phyloP scores from a whole-genome alignment of 371 early-diverging fungal species.

The Actinomortierella wolfii region DNA sequence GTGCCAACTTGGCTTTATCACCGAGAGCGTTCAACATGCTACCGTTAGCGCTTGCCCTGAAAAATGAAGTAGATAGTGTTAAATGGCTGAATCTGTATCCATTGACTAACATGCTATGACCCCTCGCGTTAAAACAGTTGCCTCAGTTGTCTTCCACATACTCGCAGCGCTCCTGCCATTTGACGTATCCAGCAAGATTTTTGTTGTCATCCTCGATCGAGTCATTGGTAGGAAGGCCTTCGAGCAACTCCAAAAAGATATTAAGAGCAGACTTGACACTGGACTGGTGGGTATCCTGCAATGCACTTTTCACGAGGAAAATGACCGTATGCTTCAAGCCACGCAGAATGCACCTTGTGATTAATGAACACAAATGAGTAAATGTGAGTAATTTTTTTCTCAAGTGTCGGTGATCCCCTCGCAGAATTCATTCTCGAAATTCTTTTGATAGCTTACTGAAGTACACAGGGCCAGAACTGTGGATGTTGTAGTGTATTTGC shows the following conservation, averaged over 20 bases:
- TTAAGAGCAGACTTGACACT: slow-evolving; percentile 21
- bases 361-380: neutral
- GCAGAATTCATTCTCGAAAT: neutral
- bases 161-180: slow-evolving; percentile 35
- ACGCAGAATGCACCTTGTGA: slow-evolving; percentile 27
- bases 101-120: too few species aligned
- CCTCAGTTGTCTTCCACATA: slow-evolving; percentile 11
- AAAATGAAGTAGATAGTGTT: too few species aligned
- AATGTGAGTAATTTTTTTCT: neutral
- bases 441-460: slow-evolving; percentile 12
- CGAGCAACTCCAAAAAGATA: slow-evolving; percentile 17
- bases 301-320: slow-evolving; percentile 29
- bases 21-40: slow-evolving; percentile 13
- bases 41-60: too few species aligned
- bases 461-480: slow-evolving; percentile 36
- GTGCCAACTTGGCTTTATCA: slow-evolving; percentile 7
- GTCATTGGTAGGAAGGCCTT: slow-evolving; percentile 19
- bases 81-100: too few species aligned
- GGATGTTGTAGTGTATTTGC: slow-evolving; percentile 8
- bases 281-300: slow-evolving; percentile 28
- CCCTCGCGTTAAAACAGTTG: too few species aligned
- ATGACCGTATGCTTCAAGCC: slow-evolving; percentile 25
- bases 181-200: slow-evolving; percentile 9
- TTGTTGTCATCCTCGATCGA: slow-evolving; percentile 11
- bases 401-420: neutral